Evolutionary conservation across 1,284 basidiomycete genomes (phyloP).

Genomic region (Mrakiaceae sp.): DNA sequence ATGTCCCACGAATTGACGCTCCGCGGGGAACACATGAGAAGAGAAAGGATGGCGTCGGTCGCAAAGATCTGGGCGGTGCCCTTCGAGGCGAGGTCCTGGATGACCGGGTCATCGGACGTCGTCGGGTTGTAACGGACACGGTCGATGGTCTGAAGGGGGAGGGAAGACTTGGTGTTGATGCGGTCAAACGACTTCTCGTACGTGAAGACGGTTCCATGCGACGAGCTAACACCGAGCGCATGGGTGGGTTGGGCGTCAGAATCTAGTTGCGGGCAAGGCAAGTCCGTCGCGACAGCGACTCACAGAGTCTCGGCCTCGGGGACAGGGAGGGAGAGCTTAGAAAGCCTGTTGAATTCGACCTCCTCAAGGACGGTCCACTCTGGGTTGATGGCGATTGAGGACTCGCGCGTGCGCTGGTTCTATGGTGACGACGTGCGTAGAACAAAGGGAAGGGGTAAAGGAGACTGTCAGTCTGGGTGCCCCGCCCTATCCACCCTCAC

Average conservation of each 20-base stretch:
- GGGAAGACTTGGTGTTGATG: conserved; percentile 84
- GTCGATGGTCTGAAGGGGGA: conserved; percentile 81
- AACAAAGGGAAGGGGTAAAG: not conserved
- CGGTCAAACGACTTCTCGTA: conserved; percentile 97
- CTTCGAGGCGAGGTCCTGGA: conserved; percentile 71
- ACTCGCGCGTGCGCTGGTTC: conserved; percentile 82
- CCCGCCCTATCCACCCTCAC: not conserved
- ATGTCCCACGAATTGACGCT: conserved; percentile 99
- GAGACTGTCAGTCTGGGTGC: not conserved
- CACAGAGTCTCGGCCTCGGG: conserved; percentile 80
- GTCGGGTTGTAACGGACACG: conserved; percentile 96
- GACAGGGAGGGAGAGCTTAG: conserved; percentile 85
- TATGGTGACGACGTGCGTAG: conserved; percentile 29
- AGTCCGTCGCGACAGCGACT: conserved; percentile 28
- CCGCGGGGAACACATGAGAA: conserved; percentile 90
- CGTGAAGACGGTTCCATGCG: conserved; percentile 79
- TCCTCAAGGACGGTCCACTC: conserved; percentile 94
- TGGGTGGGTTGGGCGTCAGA: not conserved
- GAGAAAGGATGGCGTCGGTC: conserved; percentile 89
- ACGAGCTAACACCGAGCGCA: conserved; percentile 44
- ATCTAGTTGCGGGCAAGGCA: conserved; percentile 12
- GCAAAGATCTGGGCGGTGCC: conserved; percentile 77
- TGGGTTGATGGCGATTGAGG: conserved; percentile 82
- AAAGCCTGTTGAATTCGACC: conserved; percentile 87
- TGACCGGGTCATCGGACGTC: conserved; percentile 93